A percentile compares a stretch with the other conserved stretches of the same genome.
These are phyloP conservation scores for Mortierella sp. DNA, from an alignment of 371 early-diverging fungal genomes.

Conservation along the genomic window DNA sequence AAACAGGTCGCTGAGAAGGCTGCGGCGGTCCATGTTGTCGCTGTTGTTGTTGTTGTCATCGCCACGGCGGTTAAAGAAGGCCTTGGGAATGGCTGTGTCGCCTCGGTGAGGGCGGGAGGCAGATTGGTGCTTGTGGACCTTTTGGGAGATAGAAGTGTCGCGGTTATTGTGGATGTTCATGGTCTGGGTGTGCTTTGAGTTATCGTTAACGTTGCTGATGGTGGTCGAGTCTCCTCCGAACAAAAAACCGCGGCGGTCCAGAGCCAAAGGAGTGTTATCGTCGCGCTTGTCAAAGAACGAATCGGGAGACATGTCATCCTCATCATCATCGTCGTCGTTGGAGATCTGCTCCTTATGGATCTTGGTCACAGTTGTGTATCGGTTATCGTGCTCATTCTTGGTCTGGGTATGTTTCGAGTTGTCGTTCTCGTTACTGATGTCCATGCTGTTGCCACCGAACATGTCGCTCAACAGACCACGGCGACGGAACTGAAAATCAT, in stretches of 20 bases:
- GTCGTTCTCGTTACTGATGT: conserved; percentile 29
- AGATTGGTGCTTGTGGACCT: conserved; percentile 10
- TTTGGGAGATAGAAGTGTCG: conserved; percentile 12
- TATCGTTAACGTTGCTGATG: conserved; percentile 40
- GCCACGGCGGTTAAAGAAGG: conserved; percentile 17
- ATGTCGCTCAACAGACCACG: conserved; percentile 27
- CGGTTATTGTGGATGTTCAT: conserved; percentile 25
- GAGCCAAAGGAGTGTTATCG: background rate
- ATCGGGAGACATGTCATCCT: background rate
- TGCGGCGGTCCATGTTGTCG: conserved; percentile 15
- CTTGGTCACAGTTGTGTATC: conserved; percentile 11
- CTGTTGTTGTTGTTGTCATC: background rate
- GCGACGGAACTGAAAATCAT: background rate
- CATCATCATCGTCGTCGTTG: background rate
- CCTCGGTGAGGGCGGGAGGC: background rate
- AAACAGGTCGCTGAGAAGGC: conserved; percentile 24
- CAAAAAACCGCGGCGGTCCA: conserved; percentile 13
- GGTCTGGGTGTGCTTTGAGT: conserved; percentile 27
- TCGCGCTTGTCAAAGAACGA: conserved; percentile 22
- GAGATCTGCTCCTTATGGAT: conserved; percentile 11
- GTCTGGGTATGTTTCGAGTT: conserved; percentile 24
- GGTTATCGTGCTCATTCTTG: conserved; percentile 16
- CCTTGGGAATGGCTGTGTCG: background rate
- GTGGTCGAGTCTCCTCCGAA: conserved; percentile 16
- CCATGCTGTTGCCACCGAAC: conserved; percentile 17